Conservation (phyloP, 306 rosid species). For the Cucumis hystrix region DNA sequence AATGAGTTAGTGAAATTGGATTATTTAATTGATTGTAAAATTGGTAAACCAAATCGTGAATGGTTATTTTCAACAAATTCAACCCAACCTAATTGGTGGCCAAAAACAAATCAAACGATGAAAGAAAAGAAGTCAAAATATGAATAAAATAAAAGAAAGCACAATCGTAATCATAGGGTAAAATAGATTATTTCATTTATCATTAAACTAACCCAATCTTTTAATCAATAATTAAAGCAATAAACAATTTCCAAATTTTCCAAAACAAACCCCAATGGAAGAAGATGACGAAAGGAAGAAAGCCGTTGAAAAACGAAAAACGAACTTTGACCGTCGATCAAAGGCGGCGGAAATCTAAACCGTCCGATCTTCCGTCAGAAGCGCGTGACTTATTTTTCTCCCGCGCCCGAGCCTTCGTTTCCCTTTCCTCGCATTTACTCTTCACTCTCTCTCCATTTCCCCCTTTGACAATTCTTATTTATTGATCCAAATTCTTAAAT, state of each 20-base stretch:
- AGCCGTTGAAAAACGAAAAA: slow-evolving; percentile 44
- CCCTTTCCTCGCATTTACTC: slow-evolving; percentile 39
- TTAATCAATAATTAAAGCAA: too few relatives aligned
- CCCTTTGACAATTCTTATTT: neutral
- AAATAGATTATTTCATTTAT: too few relatives aligned
- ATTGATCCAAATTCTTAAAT: neutral
- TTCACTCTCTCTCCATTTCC: slow-evolving; percentile 10
- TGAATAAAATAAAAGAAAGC: too few relatives aligned
- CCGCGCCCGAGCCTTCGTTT: slow-evolving; percentile 43
- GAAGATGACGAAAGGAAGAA: neutral
- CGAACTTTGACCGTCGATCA: slow-evolving; percentile 24
- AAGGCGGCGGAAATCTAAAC: slow-evolving; percentile 55
- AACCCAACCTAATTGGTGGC: too few relatives aligned
- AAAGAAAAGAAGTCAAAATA: too few relatives aligned
- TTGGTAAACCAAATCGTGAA: too few relatives aligned
- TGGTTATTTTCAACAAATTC: too few relatives aligned
- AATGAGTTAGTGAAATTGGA: too few relatives aligned
- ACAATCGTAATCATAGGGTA: too few relatives aligned
- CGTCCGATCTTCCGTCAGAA: slow-evolving; percentile 15
- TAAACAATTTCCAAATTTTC: neutral
- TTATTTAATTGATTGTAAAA: too few relatives aligned
- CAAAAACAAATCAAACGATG: too few relatives aligned
- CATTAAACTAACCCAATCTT: too few relatives aligned
- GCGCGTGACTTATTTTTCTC: slow-evolving; percentile 21
- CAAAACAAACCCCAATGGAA: neutral